Percentiles rank a stretch among this genome's conserved stretches.
phyloP scores from a whole-genome alignment of 2,329 filamentous ascomycete species.

The Fusarium sp. region DNA sequence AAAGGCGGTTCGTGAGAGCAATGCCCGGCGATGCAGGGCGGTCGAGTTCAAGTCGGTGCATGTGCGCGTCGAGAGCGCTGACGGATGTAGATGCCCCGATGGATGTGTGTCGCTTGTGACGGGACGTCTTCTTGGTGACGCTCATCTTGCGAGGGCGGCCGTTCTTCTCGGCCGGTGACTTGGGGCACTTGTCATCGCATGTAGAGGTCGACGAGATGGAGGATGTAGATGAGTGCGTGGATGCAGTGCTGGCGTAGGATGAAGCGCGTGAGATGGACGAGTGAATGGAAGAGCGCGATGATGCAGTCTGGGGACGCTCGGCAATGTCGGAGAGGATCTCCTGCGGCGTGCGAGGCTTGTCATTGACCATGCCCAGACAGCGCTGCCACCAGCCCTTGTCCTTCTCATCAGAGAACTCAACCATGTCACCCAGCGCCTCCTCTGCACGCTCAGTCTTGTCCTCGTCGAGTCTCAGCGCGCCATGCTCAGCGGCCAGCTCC shows the following conservation, averaged over 20 bases:
- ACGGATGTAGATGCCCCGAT: constrained; percentile 38
- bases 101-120: constrained; percentile 44
- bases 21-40: constrained; percentile 47
- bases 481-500: constrained; percentile 45
- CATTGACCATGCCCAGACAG: constrained; percentile 39
- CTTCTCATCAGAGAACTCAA: constrained; percentile 44
- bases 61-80: constrained; percentile 41
- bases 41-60: constrained; percentile 47
- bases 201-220: constrained; percentile 42
- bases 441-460: constrained; percentile 44
- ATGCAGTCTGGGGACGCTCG: constrained; percentile 30
- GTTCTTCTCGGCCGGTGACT: constrained; percentile 41
- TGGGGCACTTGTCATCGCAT: constrained; percentile 37
- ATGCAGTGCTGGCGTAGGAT: constrained; percentile 43
- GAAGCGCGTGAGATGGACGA: constrained; percentile 47
- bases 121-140: constrained; percentile 42
- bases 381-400: constrained; percentile 50
- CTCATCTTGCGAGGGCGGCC: constrained; percentile 49
- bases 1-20: constrained; percentile 46
- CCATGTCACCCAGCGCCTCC: constrained; percentile 44
- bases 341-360: constrained; percentile 44
- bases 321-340: constrained; percentile 49
- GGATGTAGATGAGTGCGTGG: constrained; percentile 39
- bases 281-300: constrained; percentile 32
- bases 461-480: constrained; percentile 43